These are phyloP conservation scores for Gnomoniopsis smithogilvyi DNA, from an alignment of 2,329 filamentous ascomycete species.

Conservation along the genomic window DNA sequence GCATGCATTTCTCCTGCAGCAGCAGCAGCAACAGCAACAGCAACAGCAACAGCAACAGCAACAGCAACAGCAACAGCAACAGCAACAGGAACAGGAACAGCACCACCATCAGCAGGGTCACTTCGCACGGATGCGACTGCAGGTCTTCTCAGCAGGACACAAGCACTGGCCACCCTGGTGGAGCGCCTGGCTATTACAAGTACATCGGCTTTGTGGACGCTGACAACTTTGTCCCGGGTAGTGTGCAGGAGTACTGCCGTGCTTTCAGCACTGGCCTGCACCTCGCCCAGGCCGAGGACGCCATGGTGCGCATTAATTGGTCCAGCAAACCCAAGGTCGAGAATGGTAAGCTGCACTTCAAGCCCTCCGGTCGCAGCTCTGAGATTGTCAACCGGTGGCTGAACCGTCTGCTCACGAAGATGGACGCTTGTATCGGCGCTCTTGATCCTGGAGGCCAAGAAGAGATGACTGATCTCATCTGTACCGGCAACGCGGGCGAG, in stretches of 20 bases:
- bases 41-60: background rate
- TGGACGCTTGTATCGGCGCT: conserved; percentile 7
- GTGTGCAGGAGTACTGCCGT: conserved; percentile 30
- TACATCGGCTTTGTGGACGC: conserved; percentile 33
- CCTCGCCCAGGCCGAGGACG: conserved; percentile 20
- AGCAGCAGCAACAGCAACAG: background rate
- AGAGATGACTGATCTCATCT: conserved; percentile 21
- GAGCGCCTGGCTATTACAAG: conserved; percentile 11
- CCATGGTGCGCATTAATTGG: conserved; percentile 33
- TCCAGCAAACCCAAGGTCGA: conserved; percentile 29
- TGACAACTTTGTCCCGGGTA: conserved; percentile 28
- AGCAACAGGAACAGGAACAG: background rate
- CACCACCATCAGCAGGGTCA: background rate
- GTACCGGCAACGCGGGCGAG: conserved; percentile 31
- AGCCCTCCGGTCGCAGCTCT: conserved; percentile 28
- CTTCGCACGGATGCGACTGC: too few relatives aligned
- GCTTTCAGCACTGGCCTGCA: conserved; percentile 30
- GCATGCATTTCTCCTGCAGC: background rate
- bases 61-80: too few relatives aligned
- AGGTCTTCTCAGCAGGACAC: background rate
- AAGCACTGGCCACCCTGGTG: background rate
- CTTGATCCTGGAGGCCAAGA: background rate
- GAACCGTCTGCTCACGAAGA: conserved; percentile 23
- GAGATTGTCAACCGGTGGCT: conserved; percentile 29
- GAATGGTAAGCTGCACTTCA: conserved; percentile 24